These are phyloP conservation scores for Eutrema salsugineum DNA, from an alignment of 441 rosid genomes.

Conservation along the genomic window DNA sequence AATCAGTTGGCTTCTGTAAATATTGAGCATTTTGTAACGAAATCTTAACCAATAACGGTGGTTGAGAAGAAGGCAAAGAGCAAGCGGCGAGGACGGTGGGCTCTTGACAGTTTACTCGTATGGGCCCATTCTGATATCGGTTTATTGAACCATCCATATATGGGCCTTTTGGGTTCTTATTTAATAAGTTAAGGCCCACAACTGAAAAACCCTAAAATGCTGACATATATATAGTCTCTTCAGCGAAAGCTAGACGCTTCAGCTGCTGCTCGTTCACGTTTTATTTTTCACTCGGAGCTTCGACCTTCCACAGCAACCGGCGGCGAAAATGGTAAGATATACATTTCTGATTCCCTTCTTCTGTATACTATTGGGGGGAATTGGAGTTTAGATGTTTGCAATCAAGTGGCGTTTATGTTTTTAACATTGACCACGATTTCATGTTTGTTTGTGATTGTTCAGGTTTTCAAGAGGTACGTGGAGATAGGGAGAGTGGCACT, in stretches of 20 bases:
- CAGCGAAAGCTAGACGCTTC: not conserved
- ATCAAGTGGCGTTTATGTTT: not conserved
- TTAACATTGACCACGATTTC: not conserved
- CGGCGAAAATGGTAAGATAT: conserved; percentile 29
- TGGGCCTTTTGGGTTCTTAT: not conserved
- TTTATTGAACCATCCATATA: too few species aligned
- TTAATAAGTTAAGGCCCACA: not conserved
- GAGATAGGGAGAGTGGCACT: conserved; percentile 97
- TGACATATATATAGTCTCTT: not conserved
- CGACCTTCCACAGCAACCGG: not conserved
- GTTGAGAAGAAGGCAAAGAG: too few species aligned
- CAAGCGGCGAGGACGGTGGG: too few species aligned
- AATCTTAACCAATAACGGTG: too few species aligned
- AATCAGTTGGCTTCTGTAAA: too few species aligned
- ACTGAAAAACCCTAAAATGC: not conserved
- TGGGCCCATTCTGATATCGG: too few species aligned
- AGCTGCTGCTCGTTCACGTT: not conserved
- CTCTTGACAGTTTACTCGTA: too few species aligned
- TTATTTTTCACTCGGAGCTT: not conserved
- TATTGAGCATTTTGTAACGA: too few species aligned
- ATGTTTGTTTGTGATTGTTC: not conserved
- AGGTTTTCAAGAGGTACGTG: conserved; percentile 95
- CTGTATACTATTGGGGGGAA: not conserved
- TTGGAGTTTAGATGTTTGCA: not conserved
- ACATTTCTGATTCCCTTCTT: not conserved